These are phyloP conservation scores for Talaromyces sp. DNA, from an alignment of 2,329 filamentous ascomycete species.

Conservation along the genomic window DNA sequence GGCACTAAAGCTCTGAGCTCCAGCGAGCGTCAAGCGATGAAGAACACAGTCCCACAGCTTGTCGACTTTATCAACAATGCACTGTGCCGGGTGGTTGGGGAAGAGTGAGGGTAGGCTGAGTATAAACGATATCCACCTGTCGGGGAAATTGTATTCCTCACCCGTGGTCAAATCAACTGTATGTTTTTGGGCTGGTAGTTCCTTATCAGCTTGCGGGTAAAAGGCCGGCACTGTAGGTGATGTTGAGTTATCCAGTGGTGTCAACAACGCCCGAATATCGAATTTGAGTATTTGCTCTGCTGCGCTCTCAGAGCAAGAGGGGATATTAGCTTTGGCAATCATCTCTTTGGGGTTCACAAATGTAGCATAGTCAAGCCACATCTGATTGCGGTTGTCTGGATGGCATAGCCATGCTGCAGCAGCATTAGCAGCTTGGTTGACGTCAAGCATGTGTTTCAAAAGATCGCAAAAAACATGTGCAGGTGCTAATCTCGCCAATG, in stretches of 20 bases:
- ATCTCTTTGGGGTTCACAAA: conserved; percentile 35
- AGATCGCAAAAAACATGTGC: conserved; percentile 84
- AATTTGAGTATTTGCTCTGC: conserved; percentile 38
- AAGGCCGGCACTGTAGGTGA: conserved; percentile 25
- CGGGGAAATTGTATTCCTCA: conserved; percentile 43
- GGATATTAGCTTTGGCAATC: conserved; percentile 36
- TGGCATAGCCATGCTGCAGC: conserved; percentile 89
- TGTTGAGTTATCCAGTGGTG: conserved; percentile 31
- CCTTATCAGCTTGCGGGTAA: conserved; percentile 28
- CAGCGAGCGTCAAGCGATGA: conserved; percentile 38
- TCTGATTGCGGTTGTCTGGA: conserved; percentile 82
- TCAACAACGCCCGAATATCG: conserved; percentile 38
- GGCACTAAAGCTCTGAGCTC: conserved; percentile 42
- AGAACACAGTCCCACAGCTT: conserved; percentile 39
- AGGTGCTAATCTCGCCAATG: conserved; percentile 79
- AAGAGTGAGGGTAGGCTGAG: conserved; percentile 35
- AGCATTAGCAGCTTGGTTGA: conserved; percentile 89
- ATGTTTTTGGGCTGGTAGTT: conserved; percentile 24
- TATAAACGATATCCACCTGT: conserved; percentile 43
- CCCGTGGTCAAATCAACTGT: conserved; percentile 31
- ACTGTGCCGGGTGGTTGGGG: conserved; percentile 36
- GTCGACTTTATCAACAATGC: conserved; percentile 40
- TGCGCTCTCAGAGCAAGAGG: conserved; percentile 29
- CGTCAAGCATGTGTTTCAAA: conserved; percentile 77
- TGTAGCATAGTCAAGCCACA: conserved; percentile 76